These are phyloP conservation scores for Paracorniculantispora psalliotae DNA, from an alignment of 2,329 filamentous ascomycete genomes.

Conservation along the genomic window DNA sequence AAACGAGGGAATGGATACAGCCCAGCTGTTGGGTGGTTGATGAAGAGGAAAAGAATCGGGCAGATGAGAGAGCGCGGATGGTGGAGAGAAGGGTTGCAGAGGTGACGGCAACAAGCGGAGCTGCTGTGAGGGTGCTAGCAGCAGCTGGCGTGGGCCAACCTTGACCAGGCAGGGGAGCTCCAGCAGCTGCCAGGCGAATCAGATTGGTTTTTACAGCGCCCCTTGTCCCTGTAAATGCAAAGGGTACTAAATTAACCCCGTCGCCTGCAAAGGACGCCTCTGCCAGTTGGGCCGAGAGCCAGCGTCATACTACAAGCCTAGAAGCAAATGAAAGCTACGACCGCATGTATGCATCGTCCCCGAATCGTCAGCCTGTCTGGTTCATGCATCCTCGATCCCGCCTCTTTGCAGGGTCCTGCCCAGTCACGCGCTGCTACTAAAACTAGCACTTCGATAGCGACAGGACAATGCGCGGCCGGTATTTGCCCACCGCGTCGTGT, in stretches of 20 bases:
- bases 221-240: too few species aligned
- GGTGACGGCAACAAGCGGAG: neutral
- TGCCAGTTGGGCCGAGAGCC: neutral
- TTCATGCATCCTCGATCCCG: neutral
- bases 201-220: too few species aligned
- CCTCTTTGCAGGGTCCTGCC: neutral
- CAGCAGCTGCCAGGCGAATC: too few species aligned
- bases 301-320: too few species aligned
- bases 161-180: too few species aligned
- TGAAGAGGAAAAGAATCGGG: neutral
- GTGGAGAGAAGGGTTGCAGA: constrained; percentile 4
- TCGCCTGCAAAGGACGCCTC: neutral
- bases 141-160: too few species aligned
- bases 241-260: too few species aligned
- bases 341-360: neutral
- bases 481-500: neutral
- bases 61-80: neutral
- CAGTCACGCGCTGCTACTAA: neutral
- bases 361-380: neutral
- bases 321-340: too few species aligned
- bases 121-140: too few species aligned
- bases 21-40: neutral
- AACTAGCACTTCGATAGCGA: too few species aligned
- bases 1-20: neutral
- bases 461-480: neutral